These are phyloP conservation scores for Colletotrichum lentis DNA, from an alignment of 2,329 filamentous ascomycete species.

Conservation along the genomic window DNA sequence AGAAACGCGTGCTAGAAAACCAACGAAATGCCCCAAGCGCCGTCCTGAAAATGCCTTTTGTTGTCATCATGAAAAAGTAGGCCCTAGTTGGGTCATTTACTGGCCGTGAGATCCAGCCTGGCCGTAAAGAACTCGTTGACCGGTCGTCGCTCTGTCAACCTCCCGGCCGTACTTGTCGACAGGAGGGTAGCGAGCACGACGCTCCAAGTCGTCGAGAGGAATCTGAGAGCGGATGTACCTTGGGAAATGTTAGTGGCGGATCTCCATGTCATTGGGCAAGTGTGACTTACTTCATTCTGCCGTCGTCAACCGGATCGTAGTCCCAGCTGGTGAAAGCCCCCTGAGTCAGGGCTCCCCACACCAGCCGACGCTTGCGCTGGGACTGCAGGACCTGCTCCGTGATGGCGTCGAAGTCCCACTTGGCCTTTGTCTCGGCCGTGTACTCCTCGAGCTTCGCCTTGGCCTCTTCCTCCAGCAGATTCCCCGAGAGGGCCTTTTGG, in stretches of 20 bases:
- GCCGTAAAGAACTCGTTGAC: constrained; percentile 47
- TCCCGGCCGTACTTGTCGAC: constrained; percentile 65
- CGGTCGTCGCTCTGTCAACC: constrained; percentile 46
- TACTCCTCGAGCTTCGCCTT: constrained; percentile 69
- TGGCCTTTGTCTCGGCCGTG: constrained; percentile 73
- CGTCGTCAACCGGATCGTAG: constrained; percentile 77
- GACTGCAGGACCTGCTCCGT: constrained; percentile 76
- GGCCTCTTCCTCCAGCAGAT: constrained; percentile 55
- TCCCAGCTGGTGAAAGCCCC: constrained; percentile 87
- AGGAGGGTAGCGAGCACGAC: constrained; percentile 75
- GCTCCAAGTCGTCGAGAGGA: constrained; percentile 81
- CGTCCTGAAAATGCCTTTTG: constrained; percentile 28
- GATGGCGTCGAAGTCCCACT: constrained; percentile 85
- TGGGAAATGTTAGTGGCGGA: constrained; percentile 50
- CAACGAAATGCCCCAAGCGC: constrained; percentile 17
- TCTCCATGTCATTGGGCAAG: constrained; percentile 42
- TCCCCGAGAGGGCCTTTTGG: constrained; percentile 46
- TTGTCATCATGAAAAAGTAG: constrained; percentile 24
- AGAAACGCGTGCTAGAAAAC: not conserved
- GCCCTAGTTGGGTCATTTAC: constrained; percentile 41
- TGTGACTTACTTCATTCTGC: constrained; percentile 66
- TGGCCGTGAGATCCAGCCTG: constrained; percentile 57
- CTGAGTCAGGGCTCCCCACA: constrained; percentile 80
- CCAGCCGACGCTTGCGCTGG: constrained; percentile 80
- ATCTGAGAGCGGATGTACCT: constrained; percentile 86